Conservation (phyloP, 805 yeast genomes). For the Scheffersomyces coipomensis region DNA sequence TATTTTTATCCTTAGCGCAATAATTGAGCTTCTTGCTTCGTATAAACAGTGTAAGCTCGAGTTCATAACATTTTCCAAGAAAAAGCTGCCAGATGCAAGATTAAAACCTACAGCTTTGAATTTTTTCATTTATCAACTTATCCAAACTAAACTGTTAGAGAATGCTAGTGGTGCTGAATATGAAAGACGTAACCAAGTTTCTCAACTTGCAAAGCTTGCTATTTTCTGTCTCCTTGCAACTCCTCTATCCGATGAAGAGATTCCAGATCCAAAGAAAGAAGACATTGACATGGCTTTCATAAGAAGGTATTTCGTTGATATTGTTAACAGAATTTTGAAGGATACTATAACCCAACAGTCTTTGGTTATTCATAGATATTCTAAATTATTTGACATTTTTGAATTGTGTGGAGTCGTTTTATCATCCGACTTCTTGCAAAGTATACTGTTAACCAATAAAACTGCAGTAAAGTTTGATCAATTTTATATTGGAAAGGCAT, state of each 20-base stretch:
- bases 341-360: conserved; percentile 36
- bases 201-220: conserved; percentile 60
- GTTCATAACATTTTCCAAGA: conserved; percentile 74
- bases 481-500: conserved; percentile 59
- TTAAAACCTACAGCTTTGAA: conserved; percentile 77
- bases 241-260: conserved; percentile 48
- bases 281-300: conserved; percentile 73
- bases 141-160: conserved; percentile 52
- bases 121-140: conserved; percentile 70
- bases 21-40: conserved; percentile 73
- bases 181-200: conserved; percentile 55
- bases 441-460: conserved; percentile 43
- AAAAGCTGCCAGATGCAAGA: conserved; percentile 31
- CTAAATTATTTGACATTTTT: conserved; percentile 52
- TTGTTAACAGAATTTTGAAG: conserved; percentile 58
- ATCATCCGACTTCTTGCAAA: conserved; percentile 41
- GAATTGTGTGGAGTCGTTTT: conserved; percentile 47
- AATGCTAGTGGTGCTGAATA: conserved; percentile 36
- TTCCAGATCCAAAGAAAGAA: conserved; percentile 46
- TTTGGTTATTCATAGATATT: conserved; percentile 46
- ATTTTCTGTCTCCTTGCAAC: conserved; percentile 64
- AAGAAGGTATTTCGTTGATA: conserved; percentile 71
- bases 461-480: conserved; percentile 56
- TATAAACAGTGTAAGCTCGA: conserved; percentile 81
- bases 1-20: conserved; percentile 62